A percentile compares a stretch with the other conserved stretches of the same genome.
Conservation (phyloP, 345 rosid species). For the Populus pruinosa region DNA sequence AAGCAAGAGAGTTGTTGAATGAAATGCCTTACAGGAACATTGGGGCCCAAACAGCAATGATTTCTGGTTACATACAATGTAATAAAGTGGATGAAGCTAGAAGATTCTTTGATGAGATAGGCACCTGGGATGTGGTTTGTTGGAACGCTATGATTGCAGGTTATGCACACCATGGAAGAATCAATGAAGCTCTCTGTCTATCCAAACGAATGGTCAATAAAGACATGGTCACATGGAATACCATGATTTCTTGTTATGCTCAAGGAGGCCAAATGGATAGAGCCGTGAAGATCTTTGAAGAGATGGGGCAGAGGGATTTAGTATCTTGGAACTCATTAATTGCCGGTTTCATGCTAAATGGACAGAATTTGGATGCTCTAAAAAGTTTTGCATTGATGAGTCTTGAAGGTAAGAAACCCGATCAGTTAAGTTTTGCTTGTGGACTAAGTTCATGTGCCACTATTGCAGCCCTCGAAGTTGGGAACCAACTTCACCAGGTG, state of each 20-base stretch:
- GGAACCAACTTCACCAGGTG: slow-evolving; percentile 39
- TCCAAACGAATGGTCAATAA: slow-evolving; percentile 33
- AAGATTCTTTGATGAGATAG: slow-evolving; percentile 27
- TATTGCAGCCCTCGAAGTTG: slow-evolving; percentile 40
- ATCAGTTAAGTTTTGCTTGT: slow-evolving; percentile 68
- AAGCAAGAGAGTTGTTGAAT: slow-evolving; percentile 33
- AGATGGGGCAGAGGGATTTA: slow-evolving; percentile 46
- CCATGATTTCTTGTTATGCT: slow-evolving; percentile 43
- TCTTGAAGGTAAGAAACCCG: slow-evolving; percentile 54
- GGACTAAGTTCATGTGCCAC: slow-evolving; percentile 71
- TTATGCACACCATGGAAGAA: slow-evolving; percentile 31
- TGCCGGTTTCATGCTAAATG: slow-evolving; percentile 61
- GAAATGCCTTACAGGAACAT: slow-evolving; percentile 30
- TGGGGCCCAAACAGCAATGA: slow-evolving; percentile 38
- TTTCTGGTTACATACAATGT: slow-evolving; percentile 34
- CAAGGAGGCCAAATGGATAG: slow-evolving; percentile 27
- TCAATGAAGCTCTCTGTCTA: slow-evolving; percentile 31
- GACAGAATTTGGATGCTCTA: slow-evolving; percentile 53
- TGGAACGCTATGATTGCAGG: slow-evolving; percentile 42
- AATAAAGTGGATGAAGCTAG: slow-evolving; percentile 30
- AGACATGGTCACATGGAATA: slow-evolving; percentile 45
- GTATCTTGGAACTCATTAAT: slow-evolving; percentile 82
- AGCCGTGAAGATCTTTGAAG: slow-evolving; percentile 31
- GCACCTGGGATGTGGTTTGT: slow-evolving; percentile 31
- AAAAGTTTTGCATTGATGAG: slow-evolving; percentile 51